Evolutionary conservation across 441 rosid species (phyloP), one percentile per base, ranked within the genome.

Genomic region (Gossypium aridum): DNA sequence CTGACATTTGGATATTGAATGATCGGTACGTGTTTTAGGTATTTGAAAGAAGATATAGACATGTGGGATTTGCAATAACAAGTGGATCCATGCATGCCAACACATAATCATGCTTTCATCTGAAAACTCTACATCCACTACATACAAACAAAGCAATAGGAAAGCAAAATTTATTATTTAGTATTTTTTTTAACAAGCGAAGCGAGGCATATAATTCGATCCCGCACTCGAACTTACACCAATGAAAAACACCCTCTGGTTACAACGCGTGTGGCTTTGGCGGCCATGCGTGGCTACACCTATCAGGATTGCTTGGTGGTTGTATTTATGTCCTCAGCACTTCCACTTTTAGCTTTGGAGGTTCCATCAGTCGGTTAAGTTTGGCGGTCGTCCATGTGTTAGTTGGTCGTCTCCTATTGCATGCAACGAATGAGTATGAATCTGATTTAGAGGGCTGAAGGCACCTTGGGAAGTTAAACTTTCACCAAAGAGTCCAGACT

Each of bases 201-300:
- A 20, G 7, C 70, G 19, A 43, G 55, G 26, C 51, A 20, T 65
- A 22, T 26, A 23, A 25, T 23, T 68, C 13, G 22, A 7, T 14
- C 22, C 20, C 59, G 22, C n/a, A 25, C 39, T 64, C 39, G 28
- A 26, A 51, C 72, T 8, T 51, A 9, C 23, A 68, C 97, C 93
- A 89, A 87, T 89, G 75, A 81, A 73, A 72, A 64, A 49, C 23
- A 57, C 20, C 45, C 72, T 73, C 77, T 4, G 43, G 22, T 14
- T 16, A 65, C 39, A 87, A 85, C 96, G 90, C 89, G 94, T 87
- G 94, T 87, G 90, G 82, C 45, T 65, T 60, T 78, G 89, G 83
- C 61, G 75, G 72, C 86, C 93, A 89, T 90, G 97, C 97, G 91
- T 85, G 94, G 79, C 78, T 79, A 89, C 96, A 94, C 91, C 92